Base-by-base conservation (phyloP, 2,329 filamentous ascomycete genomes). In the Hypoxylon sp. region DNA sequence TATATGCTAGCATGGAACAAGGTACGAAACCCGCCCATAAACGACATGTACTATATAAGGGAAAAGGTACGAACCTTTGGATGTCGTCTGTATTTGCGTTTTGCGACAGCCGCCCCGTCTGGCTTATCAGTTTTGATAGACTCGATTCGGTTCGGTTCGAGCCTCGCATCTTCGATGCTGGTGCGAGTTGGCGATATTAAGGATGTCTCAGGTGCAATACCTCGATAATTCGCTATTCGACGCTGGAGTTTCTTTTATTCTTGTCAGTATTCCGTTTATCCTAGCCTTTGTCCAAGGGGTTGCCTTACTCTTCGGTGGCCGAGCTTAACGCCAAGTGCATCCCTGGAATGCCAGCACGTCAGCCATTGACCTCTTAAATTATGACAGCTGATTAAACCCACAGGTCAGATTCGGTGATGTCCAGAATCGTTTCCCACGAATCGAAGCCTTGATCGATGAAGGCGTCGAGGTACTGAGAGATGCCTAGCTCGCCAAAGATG, bases 321-420 rank as follows among this genome's bases (percentile, higher is more conserved):
- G 63, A 94, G 86, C 78, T 94, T 94, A 59, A 96, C 92, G 63
- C 88, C 90, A 58, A 96, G 83, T 44, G 87, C 86, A 81, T 93
- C 92, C 67, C 91, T 93, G 65, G 19, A 54, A 47, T 51, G 33
- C 24, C 24, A 24, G 51, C 19, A 59, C 13, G 65, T 73, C 67
- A 74, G 71, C 64, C 44, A 65, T 51, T 51, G 54, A 56, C 51
- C 5, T 6, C 39, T 44, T 3, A 13, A 54, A 24, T 24, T 24
- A 47, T 3, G 11, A 55, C 14, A 33, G 24, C 53, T 9, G 54
- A 48, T n/a, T n/a, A 31, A 22, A 81, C 90, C 78, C 80, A 94
- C 91, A 96, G 84, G 76, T 96, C 93, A 24, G 91, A 92, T 80
- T 95, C 93, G 67, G 92, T 94, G 59, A 96, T 94, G 76, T 95